phyloP scores from a whole-genome alignment of 192 early-diverging fungal species.

The Cladochytrium replicatum region DNA sequence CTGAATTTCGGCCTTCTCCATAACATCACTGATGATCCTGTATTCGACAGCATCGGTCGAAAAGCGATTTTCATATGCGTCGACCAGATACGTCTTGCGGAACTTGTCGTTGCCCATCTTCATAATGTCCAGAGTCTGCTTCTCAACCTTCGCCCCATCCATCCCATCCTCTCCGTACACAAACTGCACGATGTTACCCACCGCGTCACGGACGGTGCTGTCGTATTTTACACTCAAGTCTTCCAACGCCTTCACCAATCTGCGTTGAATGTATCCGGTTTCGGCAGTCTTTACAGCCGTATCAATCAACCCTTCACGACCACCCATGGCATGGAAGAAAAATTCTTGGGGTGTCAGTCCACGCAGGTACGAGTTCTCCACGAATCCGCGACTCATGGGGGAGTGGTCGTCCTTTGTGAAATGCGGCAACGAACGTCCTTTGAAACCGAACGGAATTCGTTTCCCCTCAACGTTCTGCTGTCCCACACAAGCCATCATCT shows the following conservation, averaged over 20 bases:
- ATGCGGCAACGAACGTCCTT: constrained; percentile 73
- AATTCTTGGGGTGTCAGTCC: constrained; percentile 82
- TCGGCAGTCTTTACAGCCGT: constrained; percentile 84
- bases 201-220: constrained; percentile 78
- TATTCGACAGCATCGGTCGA: too few relatives aligned
- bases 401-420: constrained; percentile 79
- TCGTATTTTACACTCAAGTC: constrained; percentile 86
- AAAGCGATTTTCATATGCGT: too few relatives aligned
- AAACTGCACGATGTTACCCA: constrained; percentile 76
- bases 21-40: constrained; percentile 63
- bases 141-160: constrained; percentile 68
- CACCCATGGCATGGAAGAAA: constrained; percentile 90
- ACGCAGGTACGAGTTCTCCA: constrained; percentile 62
- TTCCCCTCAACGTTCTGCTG: constrained; percentile 91
- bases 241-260: constrained; percentile 79
- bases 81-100: constrained; percentile 56
- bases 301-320: constrained; percentile 87
- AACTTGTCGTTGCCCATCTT: constrained; percentile 48
- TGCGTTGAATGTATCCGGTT: constrained; percentile 84
- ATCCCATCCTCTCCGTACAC: constrained; percentile 85
- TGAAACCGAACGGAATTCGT: constrained; percentile 80
- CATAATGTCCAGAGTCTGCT: constrained; percentile 56
- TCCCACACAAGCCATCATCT: constrained; percentile 83
- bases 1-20: constrained; percentile 63
- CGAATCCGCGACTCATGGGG: constrained; percentile 65